Percentiles rank a stretch among this genome's conserved stretches.
Evolutionary conservation across 768 basidiomycete species (phyloP).

Genomic region (Exsudoporus frostii): DNA sequence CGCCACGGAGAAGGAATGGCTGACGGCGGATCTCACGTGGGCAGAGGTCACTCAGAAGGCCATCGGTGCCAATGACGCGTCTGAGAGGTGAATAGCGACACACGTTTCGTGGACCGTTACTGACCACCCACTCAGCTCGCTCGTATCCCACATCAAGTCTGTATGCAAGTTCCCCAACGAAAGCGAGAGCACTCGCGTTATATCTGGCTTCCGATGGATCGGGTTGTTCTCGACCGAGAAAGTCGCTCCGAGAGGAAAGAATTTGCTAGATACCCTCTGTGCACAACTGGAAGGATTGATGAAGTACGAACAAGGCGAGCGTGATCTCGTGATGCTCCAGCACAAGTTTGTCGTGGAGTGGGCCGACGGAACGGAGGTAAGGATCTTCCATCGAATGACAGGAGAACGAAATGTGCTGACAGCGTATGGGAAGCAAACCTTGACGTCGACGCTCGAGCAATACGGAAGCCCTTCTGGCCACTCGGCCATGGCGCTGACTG

Average conservation of each 20-base stretch:
- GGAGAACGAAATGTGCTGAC: slow-evolving; percentile 1
- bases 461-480: slow-evolving; percentile 79
- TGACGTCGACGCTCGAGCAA: slow-evolving; percentile 88
- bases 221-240: slow-evolving; percentile 80
- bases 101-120: neutral
- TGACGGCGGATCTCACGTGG: slow-evolving; percentile 76
- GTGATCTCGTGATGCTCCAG: slow-evolving; percentile 96
- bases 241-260: slow-evolving; percentile 59
- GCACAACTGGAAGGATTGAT: slow-evolving; percentile 86
- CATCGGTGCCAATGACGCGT: slow-evolving; percentile 60
- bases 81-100: slow-evolving; percentile 54
- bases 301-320: slow-evolving; percentile 87
- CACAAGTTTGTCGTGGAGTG: slow-evolving; percentile 96
- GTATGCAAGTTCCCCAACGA: slow-evolving; percentile 72
- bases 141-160: slow-evolving; percentile 67
- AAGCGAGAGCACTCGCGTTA: slow-evolving; percentile 69
- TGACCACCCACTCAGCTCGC: slow-evolving; percentile 44
- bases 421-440: slow-evolving; percentile 53
- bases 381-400: slow-evolving; percentile 16
- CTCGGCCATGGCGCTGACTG: slow-evolving; percentile 89
- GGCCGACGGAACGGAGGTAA: slow-evolving; percentile 72
- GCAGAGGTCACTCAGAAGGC: slow-evolving; percentile 76
- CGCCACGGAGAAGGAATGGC: slow-evolving; percentile 71
- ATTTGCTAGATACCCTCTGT: slow-evolving; percentile 92
- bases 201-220: slow-evolving; percentile 90